Evolutionary conservation across 2,329 filamentous ascomycete species (phyloP), one percentile per base, ranked within the genome.

Genomic region (Paracoccidioides lutzii): DNA sequence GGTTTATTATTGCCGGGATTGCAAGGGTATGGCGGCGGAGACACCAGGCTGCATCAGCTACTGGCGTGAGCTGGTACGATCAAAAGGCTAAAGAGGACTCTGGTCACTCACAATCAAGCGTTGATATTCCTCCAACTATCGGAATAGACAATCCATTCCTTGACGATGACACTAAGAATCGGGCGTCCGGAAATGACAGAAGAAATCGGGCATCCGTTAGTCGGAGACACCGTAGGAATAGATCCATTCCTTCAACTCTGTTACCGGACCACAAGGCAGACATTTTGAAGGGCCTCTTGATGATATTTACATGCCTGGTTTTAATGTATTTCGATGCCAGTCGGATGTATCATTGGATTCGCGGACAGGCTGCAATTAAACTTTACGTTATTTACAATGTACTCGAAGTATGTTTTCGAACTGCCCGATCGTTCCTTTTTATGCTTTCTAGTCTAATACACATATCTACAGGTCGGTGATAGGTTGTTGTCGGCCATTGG

Each of bases 301-400:
- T 98, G 59, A 80, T 96, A 51, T 83, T 81, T 64, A 96, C 89
- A 66, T 95, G 88, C 63, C 76, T 86, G 53, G 82, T 91, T 12
- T 76, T 98, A 52, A 91, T 95, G 83, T 84, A 82, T 30, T 85
- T 98, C 48, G 94, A 98, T 68, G 93, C 93, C 5, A 96, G 90
- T 67, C 83, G 90, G 53, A 96, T 97, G 88, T 98, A 98, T 66
- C 93, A 98, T 69, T 90, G 90, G 64, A 95, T 98, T 63, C 85
- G 91, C 49, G 93, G 90, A 0, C 93, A 98, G 70, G 91, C 90
- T 1, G 90, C 91, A 6, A 96, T 98, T 73, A 98, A 98, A 68
- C 80, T 98, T 9, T 98, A 98, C 69, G 93, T 98, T 57, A 97
- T 98, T 55, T 98, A 95, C 76, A 98, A 98, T 66, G 88, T 96